phyloP scores from a whole-genome alignment of 2,329 filamentous ascomycete genomes.

The Geosmithia putterillii region DNA sequence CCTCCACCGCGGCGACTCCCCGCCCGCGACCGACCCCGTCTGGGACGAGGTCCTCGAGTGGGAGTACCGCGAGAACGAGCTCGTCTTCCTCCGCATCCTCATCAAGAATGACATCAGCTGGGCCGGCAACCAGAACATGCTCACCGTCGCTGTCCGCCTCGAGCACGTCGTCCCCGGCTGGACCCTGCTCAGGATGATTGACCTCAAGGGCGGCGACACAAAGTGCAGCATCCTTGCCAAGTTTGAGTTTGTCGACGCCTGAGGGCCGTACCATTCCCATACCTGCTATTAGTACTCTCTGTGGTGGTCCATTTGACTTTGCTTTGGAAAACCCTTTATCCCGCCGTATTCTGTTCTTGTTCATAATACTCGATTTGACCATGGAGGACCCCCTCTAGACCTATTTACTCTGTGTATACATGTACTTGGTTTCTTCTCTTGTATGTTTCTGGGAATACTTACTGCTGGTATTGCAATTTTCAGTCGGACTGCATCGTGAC shows the following conservation, averaged over 20 bases:
- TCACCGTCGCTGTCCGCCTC: conserved; percentile 47
- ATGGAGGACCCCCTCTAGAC: too few species aligned
- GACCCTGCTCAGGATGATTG: conserved; percentile 53
- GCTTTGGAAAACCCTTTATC: too few species aligned
- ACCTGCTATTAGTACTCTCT: background rate
- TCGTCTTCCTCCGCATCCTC: conserved; percentile 51
- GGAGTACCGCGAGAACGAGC: conserved; percentile 55
- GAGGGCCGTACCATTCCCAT: background rate
- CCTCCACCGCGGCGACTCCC: conserved; percentile 44
- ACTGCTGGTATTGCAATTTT: background rate
- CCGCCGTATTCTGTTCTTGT: too few species aligned
- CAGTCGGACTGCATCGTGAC: background rate
- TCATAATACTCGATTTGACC: too few species aligned
- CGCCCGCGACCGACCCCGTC: conserved; percentile 45
- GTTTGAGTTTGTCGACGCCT: conserved; percentile 39
- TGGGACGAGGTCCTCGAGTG: conserved; percentile 57
- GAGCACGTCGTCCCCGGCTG: conserved; percentile 43
- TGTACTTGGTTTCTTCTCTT: background rate
- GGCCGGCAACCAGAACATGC: conserved; percentile 48
- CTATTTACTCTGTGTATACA: too few species aligned
- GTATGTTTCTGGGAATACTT: background rate
- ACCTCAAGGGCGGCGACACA: conserved; percentile 52
- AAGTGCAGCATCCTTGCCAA: conserved; percentile 47
- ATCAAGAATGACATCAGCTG: conserved; percentile 57
- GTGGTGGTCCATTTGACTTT: background rate